A percentile compares a stretch with the other conserved stretches of the same genome.
Evolutionary conservation across 2,329 filamentous ascomycete genomes (phyloP).

Genomic region (Xylariaceae sp.): DNA sequence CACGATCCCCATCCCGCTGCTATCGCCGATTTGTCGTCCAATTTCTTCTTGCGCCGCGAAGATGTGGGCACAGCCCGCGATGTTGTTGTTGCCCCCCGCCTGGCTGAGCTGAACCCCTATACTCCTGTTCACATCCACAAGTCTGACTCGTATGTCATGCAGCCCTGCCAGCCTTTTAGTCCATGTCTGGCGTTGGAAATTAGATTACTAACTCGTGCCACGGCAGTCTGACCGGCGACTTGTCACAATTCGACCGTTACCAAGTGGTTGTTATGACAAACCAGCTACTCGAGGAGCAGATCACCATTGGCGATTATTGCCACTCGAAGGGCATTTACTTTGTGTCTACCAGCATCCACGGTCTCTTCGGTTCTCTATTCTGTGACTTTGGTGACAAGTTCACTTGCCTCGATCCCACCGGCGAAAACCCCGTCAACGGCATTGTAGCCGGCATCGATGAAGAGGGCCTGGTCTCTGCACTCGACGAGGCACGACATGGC

Average conservation of each 20-base stretch:
- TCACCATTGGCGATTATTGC: slow-evolving; percentile 84
- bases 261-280: slow-evolving; percentile 90
- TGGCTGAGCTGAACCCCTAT: slow-evolving; percentile 94
- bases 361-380: slow-evolving; percentile 92
- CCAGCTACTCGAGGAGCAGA: slow-evolving; percentile 72
- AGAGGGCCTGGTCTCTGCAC: slow-evolving; percentile 82
- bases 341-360: slow-evolving; percentile 81
- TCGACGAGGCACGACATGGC: slow-evolving; percentile 92
- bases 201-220: slow-evolving; percentile 21
- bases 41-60: slow-evolving; percentile 87
- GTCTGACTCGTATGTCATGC: slow-evolving; percentile 44
- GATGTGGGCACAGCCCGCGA: slow-evolving; percentile 93
- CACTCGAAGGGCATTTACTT: slow-evolving; percentile 91
- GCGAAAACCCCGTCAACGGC: slow-evolving; percentile 79
- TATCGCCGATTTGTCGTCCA: slow-evolving; percentile 86
- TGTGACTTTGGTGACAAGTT: slow-evolving; percentile 97
- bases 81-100: slow-evolving; percentile 76
- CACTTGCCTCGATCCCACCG: slow-evolving; percentile 81
- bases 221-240: slow-evolving; percentile 64
- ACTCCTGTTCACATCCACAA: slow-evolving; percentile 80
- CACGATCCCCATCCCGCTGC: slow-evolving; percentile 81
- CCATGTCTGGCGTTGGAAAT: not conserved
- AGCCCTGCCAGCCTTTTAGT: slow-evolving; percentile 1
- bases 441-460: slow-evolving; percentile 89
- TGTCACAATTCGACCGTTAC: slow-evolving; percentile 80